These are phyloP conservation scores for Pyrenula aspistea DNA, from an alignment of 495 filamentous ascomycete species.

Conservation along the genomic window DNA sequence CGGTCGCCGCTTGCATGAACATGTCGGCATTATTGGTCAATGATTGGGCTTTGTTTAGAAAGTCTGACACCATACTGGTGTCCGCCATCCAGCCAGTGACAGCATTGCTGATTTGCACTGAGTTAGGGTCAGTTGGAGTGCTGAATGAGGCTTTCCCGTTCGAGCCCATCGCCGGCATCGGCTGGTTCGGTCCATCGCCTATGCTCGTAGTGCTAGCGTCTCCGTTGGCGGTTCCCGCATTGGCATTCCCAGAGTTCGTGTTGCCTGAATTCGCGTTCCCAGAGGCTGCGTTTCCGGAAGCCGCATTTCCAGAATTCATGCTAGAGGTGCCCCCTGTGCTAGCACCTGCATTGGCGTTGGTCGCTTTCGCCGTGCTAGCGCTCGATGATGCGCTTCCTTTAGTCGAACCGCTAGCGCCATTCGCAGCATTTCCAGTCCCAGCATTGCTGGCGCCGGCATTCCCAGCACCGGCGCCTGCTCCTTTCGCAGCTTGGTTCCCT, in stretches of 20 bases:
- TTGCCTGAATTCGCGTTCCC: background rate
- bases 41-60: background rate
- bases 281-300: background rate
- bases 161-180: background rate
- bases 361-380: background rate
- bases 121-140: background rate
- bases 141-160: background rate
- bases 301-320: too few relatives aligned
- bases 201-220: background rate
- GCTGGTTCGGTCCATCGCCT: background rate
- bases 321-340: too few relatives aligned
- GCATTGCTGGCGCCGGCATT: conserved; percentile 3
- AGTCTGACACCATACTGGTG: background rate
- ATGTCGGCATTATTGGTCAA: background rate
- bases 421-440: conserved; percentile 2
- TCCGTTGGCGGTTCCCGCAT: background rate
- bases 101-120: background rate
- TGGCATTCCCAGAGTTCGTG: background rate
- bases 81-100: background rate
- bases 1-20: background rate
- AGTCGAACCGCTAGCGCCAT: background rate
- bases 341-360: too few relatives aligned
- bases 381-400: background rate
- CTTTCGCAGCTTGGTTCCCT: background rate
- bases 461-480: background rate